Percentiles rank a stretch among this genome's conserved stretches.
phyloP scores from a whole-genome alignment of 331 rosid genomes.

The Acacia pycnantha region DNA sequence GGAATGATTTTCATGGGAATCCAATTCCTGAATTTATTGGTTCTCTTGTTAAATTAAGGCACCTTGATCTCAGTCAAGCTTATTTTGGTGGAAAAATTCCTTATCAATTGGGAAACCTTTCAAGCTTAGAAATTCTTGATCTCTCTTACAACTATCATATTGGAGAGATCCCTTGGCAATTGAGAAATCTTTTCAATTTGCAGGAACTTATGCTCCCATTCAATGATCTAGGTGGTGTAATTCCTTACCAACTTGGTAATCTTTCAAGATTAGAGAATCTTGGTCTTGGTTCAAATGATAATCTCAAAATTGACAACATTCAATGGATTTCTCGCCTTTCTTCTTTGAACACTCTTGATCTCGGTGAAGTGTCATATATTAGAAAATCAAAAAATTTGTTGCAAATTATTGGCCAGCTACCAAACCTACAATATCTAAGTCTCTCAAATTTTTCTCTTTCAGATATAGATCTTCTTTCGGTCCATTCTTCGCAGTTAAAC shows the following conservation, averaged over 20 bases:
- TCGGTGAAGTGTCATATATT: background rate
- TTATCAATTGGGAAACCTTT: background rate
- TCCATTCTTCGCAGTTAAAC: background rate
- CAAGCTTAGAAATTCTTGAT: background rate
- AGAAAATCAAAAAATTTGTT: background rate
- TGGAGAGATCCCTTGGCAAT: background rate
- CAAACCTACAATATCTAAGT: background rate
- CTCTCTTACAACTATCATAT: background rate
- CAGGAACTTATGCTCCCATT: background rate
- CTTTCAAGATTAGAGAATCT: constrained; percentile 25
- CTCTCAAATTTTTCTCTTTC: too few relatives aligned
- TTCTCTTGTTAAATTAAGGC: background rate
- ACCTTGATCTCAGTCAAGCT: background rate
- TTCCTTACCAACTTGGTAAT: constrained; percentile 30
- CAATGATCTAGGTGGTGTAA: background rate
- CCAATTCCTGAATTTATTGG: background rate
- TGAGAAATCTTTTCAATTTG: background rate
- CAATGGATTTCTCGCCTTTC: background rate
- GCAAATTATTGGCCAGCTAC: background rate
- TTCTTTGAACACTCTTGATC: background rate
- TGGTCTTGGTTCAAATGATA: constrained; percentile 14
- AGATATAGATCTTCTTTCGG: background rate
- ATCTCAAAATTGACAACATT: background rate
- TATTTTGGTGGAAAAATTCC: background rate
- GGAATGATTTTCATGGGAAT: background rate